A percentile compares a stretch with the other conserved stretches of the same genome.
phyloP scores from a whole-genome alignment of 2,329 filamentous ascomycete species.

The Acarospora socialis region DNA sequence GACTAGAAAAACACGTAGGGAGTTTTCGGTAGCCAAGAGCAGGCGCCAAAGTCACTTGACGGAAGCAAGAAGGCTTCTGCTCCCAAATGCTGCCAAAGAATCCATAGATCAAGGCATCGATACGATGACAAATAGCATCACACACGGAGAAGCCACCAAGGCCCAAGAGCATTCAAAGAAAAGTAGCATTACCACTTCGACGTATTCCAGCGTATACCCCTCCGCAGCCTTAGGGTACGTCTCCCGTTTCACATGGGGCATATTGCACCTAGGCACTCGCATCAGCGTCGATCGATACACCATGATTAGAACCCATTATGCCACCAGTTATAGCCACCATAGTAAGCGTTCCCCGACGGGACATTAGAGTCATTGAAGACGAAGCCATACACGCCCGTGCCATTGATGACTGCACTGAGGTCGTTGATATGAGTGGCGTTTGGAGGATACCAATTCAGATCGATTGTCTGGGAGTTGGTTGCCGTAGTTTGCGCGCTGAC shows the following conservation, averaged over 20 bases:
- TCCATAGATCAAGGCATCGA: too few relatives aligned
- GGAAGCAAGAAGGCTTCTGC: too few relatives aligned
- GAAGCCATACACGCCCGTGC: constrained; percentile 55
- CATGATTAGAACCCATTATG: not conserved
- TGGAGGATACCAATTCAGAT: constrained; percentile 46
- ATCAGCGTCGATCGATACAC: not conserved
- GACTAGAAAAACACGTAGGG: too few relatives aligned
- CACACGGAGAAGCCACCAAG: too few relatives aligned
- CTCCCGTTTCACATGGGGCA: constrained; percentile 60
- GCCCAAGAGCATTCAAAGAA: too few relatives aligned
- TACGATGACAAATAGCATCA: too few relatives aligned
- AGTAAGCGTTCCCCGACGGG: constrained; percentile 37
- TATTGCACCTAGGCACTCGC: constrained; percentile 60
- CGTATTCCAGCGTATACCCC: constrained; percentile 55
- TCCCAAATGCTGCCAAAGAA: too few relatives aligned
- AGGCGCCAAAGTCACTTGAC: too few relatives aligned
- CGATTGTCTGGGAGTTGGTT: too few relatives aligned
- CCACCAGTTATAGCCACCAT: constrained; percentile 59
- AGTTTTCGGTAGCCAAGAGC: too few relatives aligned
- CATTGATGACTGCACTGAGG: constrained; percentile 41
- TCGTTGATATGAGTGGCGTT: constrained; percentile 44
- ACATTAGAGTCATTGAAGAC: constrained; percentile 53
- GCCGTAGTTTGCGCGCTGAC: too few relatives aligned
- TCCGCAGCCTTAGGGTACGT: constrained; percentile 45
- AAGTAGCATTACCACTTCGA: constrained; percentile 51